A percentile compares a stretch with the other conserved stretches of the same genome.
phyloP scores from a whole-genome alignment of 192 early-diverging fungal species.

The Backusella australiensis region DNA sequence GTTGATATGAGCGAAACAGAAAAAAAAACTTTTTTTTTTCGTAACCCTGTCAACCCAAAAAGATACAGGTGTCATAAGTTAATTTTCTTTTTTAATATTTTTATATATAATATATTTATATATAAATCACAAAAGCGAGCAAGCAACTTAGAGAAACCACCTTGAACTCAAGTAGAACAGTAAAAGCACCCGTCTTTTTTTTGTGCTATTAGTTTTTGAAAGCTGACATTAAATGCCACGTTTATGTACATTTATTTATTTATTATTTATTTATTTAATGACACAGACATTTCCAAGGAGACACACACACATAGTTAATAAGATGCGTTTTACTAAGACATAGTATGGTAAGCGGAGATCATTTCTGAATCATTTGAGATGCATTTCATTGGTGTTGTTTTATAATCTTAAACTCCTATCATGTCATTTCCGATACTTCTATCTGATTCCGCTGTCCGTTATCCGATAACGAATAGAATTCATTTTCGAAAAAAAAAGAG shows the following conservation, averaged over 20 bases:
- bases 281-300: not conserved
- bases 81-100: not conserved
- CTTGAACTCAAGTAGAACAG: not conserved
- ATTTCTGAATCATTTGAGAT: not conserved
- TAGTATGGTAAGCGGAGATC: not conserved
- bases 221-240: slow-evolving; percentile 12
- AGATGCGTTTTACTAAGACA: not conserved
- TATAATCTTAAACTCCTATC: not conserved
- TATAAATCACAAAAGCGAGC: not conserved
- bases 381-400: not conserved
- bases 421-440: slow-evolving; percentile 5
- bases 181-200: not conserved
- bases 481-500: not conserved
- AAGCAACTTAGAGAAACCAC: not conserved
- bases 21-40: not conserved
- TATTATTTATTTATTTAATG: not conserved
- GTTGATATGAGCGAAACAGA: not conserved
- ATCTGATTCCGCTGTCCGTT: slow-evolving; percentile 21
- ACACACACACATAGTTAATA: not conserved
- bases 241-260: not conserved
- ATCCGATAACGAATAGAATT: slow-evolving; percentile 33
- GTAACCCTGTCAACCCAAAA: not conserved
- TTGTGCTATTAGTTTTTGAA: slow-evolving; percentile 9
- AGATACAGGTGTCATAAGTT: not conserved
- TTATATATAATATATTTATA: not conserved